Percentiles rank a stretch among this genome's conserved stretches.
These are phyloP conservation scores for Podospora fimiseda DNA, from an alignment of 495 filamentous ascomycete genomes.

Conservation along the genomic window DNA sequence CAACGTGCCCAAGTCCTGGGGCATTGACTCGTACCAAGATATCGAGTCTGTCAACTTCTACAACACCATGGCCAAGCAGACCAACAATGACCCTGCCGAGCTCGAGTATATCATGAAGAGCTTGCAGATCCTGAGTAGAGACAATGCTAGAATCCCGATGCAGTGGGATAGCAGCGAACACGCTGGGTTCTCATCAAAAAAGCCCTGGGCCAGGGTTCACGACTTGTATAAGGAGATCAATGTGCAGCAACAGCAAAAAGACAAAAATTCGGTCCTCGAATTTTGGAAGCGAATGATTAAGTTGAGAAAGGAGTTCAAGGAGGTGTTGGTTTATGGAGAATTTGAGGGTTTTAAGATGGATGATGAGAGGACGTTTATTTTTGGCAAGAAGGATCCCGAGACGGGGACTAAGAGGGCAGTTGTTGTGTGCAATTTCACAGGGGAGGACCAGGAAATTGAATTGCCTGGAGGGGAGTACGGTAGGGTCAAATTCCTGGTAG, in stretches of 20 bases:
- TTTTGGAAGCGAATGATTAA: conserved; percentile 43
- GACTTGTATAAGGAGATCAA: conserved; percentile 41
- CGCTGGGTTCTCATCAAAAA: conserved; percentile 44
- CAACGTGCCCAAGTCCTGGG: conserved; percentile 57
- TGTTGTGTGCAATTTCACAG: conserved; percentile 18
- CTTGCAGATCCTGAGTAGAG: conserved; percentile 48
- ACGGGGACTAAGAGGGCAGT: conserved; percentile 5
- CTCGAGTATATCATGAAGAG: conserved; percentile 34
- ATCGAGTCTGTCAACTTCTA: conserved; percentile 57
- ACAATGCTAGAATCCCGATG: conserved; percentile 57
- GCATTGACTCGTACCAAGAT: conserved; percentile 60
- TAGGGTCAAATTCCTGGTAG: conserved; percentile 1
- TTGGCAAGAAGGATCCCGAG: conserved; percentile 8
- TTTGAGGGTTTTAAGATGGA: conserved; percentile 36
- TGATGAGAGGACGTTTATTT: conserved; percentile 15
- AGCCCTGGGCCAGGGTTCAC: conserved; percentile 51
- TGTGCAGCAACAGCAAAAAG: conserved; percentile 32
- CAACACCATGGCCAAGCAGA: conserved; percentile 26
- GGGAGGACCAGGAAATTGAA: neutral
- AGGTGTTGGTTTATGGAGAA: conserved; percentile 56
- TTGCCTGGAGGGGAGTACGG: neutral
- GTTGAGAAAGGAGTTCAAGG: conserved; percentile 44
- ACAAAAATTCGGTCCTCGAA: conserved; percentile 32
- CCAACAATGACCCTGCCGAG: conserved; percentile 19
- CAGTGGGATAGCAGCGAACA: conserved; percentile 51